A percentile compares a stretch with the other conserved stretches of the same genome.
Conservation (phyloP, 2,329 filamentous ascomycete species). For the Fusarium hainanense region DNA sequence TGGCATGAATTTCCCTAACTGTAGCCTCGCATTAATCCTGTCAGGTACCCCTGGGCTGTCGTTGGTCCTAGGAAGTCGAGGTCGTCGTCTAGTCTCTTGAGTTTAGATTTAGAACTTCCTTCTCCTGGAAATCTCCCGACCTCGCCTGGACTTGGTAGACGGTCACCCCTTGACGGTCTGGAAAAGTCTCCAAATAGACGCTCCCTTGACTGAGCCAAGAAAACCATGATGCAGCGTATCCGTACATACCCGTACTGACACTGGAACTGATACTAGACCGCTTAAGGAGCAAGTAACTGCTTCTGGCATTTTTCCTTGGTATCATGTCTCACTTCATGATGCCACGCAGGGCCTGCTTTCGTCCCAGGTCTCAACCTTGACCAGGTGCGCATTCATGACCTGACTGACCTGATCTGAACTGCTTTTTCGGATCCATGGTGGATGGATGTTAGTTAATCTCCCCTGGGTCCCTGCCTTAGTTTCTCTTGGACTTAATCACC, state of each 20-base stretch:
- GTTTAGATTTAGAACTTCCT: background rate
- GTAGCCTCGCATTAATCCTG: conserved; percentile 1
- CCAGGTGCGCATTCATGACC: conserved; percentile 27
- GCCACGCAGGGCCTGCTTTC: conserved; percentile 25
- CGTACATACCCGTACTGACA: background rate
- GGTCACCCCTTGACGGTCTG: conserved; percentile 13
- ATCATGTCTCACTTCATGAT: conserved; percentile 23
- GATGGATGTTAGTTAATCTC: conserved; percentile 25
- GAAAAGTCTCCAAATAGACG: conserved; percentile 1
- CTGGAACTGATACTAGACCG: conserved; percentile 31
- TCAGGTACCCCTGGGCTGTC: conserved; percentile 24
- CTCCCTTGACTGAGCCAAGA: conserved; percentile 14
- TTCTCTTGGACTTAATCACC: conserved; percentile 14
- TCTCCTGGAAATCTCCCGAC: conserved; percentile 22
- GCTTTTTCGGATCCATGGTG: conserved; percentile 18
- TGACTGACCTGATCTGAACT: background rate
- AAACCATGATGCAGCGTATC: conserved; percentile 5
- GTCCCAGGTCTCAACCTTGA: conserved; percentile 16
- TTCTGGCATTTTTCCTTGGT: conserved; percentile 23
- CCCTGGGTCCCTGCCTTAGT: conserved; percentile 17
- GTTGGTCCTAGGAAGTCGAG: conserved; percentile 12
- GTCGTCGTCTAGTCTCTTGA: background rate
- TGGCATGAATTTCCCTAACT: conserved; percentile 2
- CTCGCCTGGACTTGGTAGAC: conserved; percentile 10
- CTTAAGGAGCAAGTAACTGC: conserved; percentile 9